Base-by-base conservation (phyloP, 2,329 filamentous ascomycete genomes). In the Clarireedia monteithiana region DNA sequence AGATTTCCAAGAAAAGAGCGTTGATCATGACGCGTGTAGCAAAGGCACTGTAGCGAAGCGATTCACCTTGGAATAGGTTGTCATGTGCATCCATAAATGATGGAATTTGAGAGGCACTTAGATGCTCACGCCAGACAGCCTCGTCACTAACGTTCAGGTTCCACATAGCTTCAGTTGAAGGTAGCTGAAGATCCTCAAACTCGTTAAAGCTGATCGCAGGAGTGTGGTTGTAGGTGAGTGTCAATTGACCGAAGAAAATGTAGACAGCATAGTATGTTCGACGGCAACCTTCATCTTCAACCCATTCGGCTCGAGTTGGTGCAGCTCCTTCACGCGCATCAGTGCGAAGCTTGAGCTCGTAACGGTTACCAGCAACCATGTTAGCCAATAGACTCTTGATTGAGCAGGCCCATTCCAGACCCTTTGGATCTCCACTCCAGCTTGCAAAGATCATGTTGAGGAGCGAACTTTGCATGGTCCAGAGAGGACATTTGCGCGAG, bases 391-490 rank as follows among this genome's bases (percentile, higher is more conserved):
- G 79, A 77, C 91, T 95, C 81, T 97, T 97, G 74, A 99, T 97
- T 2, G 94, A 97, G 72, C 92, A 97, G 38, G 94, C 91, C 94
- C 94, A 99, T 72, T 99, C 94, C 2, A 99, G 80, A 39, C 94
- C 94, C 73, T 96, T 97, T 38, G 94, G 88, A 68, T 97, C 94
- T 66, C 94, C 94, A 71, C 94, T 97, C 94, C 94, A 99, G 77
- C 91, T 97, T 55, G 94, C 91, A 71, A 99, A 97, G 63, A 96
- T 86, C 94, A 97, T 97, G 77, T 99, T 99, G 57, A 99, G 78
- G 53, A 99, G 77, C 3, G 91, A 95, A 70, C 89, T 90, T 71
- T 99, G 94, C 90, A 97, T 97, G 48, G 92, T 94, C 92, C 94
- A 97, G 14, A 99, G 74, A 4, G 94, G 94, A 67, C 92, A 97